Evolutionary conservation across 805 yeast genomes (phyloP).

Genomic region (Ogataea corticis): DNA sequence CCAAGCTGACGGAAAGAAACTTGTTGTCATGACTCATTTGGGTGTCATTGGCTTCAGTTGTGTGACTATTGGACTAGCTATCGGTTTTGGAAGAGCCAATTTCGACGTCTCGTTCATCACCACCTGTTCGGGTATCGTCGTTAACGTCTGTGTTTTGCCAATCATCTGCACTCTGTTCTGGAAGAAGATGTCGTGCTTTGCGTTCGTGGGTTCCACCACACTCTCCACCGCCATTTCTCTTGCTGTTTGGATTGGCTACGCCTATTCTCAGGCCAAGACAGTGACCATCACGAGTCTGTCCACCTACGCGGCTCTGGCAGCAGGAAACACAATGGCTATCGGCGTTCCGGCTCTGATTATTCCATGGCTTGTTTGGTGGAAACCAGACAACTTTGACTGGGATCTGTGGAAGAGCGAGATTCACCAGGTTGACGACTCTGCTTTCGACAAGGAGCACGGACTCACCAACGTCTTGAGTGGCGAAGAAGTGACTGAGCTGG

Average conservation of each 20-base stretch:
- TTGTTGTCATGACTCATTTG: slow-evolving; percentile 45
- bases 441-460: slow-evolving; percentile 35
- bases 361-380: slow-evolving; percentile 45
- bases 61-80: slow-evolving; percentile 48
- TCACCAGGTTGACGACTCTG: slow-evolving; percentile 42
- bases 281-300: slow-evolving; percentile 39
- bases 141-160: slow-evolving; percentile 57
- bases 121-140: slow-evolving; percentile 52
- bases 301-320: slow-evolving; percentile 53
- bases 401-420: slow-evolving; percentile 42
- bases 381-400: slow-evolving; percentile 54
- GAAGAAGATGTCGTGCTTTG: slow-evolving; percentile 43
- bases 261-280: slow-evolving; percentile 31
- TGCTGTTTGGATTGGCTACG: slow-evolving; percentile 41
- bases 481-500: slow-evolving; percentile 32
- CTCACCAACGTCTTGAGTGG: slow-evolving; percentile 29
- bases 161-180: slow-evolving; percentile 49
- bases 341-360: slow-evolving; percentile 47
- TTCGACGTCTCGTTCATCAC: slow-evolving; percentile 55
- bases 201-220: slow-evolving; percentile 45
- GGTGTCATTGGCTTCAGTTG: slow-evolving; percentile 46
- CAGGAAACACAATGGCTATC: slow-evolving; percentile 58
- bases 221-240: slow-evolving; percentile 48
- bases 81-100: slow-evolving; percentile 51
- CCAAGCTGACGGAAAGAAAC: slow-evolving; percentile 47